Conservation (phyloP, 768 basidiomycete genomes). For the Mycena epipterygia region DNA sequence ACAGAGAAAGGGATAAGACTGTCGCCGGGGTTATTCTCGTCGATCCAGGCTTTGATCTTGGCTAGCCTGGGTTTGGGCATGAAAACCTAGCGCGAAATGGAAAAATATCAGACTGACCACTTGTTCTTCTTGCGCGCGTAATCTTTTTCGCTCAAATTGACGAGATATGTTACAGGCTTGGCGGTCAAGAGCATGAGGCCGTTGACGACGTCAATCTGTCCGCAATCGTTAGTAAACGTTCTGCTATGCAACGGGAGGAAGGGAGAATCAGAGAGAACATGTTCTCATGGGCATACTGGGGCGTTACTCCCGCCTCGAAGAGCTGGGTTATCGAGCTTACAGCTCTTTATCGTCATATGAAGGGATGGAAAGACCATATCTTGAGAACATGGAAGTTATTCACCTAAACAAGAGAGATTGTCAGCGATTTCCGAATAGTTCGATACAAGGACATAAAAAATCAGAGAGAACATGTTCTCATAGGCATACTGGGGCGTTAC, state of each 20-base stretch:
- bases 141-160: slow-evolving; percentile 96
- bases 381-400: slow-evolving; percentile 2
- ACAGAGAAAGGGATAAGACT: slow-evolving; percentile 97
- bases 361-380: not conserved
- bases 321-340: slow-evolving; percentile 90
- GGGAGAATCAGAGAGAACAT: slow-evolving; percentile 53
- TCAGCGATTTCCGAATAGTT: slow-evolving; percentile 33
- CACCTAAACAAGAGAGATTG: slow-evolving; percentile 26
- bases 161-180: slow-evolving; percentile 97
- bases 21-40: slow-evolving; percentile 96
- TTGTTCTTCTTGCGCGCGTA: slow-evolving; percentile 99
- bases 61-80: slow-evolving; percentile 70
- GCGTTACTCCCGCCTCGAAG: slow-evolving; percentile 90
- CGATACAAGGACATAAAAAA: slow-evolving; percentile 17
- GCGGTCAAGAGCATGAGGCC: slow-evolving; percentile 92
- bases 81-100: not conserved
- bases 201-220: slow-evolving; percentile 92
- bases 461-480: slow-evolving; percentile 70
- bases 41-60: slow-evolving; percentile 99
- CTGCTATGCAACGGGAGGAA: slow-evolving; percentile 16
- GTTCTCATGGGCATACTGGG: slow-evolving; percentile 76
- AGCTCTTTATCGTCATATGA: slow-evolving; percentile 77
- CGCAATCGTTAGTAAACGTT: slow-evolving; percentile 6
- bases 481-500: slow-evolving; percentile 79
- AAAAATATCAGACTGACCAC: slow-evolving; percentile 75